Evolutionary conservation across 148 eudicot species (phyloP).

Genomic region (Persicaria maculosa): DNA sequence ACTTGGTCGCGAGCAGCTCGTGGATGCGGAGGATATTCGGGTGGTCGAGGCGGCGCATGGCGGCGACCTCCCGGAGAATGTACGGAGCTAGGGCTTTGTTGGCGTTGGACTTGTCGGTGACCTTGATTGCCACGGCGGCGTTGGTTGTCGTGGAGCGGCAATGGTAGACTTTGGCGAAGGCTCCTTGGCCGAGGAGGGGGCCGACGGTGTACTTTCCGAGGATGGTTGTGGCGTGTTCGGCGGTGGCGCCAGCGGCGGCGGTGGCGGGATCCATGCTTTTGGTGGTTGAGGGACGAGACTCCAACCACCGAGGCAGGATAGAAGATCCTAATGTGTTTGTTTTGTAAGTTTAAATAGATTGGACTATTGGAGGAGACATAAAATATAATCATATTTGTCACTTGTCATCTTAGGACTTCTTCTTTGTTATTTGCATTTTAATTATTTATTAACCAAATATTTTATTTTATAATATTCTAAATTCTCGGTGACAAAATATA

Average conservation of each 20-base stretch:
- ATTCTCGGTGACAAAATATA: too few relatives aligned
- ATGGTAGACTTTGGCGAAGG: conserved; percentile 66
- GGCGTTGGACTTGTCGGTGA: conserved; percentile 36
- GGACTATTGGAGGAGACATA: too few relatives aligned
- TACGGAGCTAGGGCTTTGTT: conserved; percentile 17
- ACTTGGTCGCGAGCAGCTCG: conserved; percentile 64
- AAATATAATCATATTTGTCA: too few relatives aligned
- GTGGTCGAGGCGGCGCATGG: conserved; percentile 68
- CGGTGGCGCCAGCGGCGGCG: neutral
- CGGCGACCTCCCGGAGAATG: conserved; percentile 44
- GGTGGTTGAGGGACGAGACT: neutral
- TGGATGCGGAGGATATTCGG: conserved; percentile 57
- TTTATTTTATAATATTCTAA: too few relatives aligned
- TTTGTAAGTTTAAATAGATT: too few relatives aligned
- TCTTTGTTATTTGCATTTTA: too few relatives aligned
- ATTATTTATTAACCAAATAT: too few relatives aligned
- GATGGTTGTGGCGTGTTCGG: conserved; percentile 3
- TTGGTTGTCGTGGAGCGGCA: conserved; percentile 33
- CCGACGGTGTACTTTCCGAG: conserved; percentile 59
- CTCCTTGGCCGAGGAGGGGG: conserved; percentile 54
- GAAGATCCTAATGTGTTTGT: too few relatives aligned
- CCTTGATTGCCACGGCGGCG: conserved; percentile 58
- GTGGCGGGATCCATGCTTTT: neutral
- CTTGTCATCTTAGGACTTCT: too few relatives aligned
- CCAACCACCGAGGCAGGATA: neutral